Evolutionary conservation across 2,329 filamentous ascomycete species (phyloP).

Genomic region (Fusarium praegraminearum): DNA sequence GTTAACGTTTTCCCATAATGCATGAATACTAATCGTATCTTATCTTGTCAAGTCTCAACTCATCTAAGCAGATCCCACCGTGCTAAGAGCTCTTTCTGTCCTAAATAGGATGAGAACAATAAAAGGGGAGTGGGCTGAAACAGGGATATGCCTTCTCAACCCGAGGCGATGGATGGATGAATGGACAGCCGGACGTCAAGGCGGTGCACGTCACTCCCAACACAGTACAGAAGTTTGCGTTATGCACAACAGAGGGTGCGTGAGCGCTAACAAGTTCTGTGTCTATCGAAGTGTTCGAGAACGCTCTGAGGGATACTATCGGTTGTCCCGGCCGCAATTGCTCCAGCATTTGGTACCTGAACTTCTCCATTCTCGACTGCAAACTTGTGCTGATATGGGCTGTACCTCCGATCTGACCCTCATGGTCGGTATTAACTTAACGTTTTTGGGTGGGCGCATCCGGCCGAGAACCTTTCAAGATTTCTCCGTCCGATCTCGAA

Average conservation of each 20-base stretch:
- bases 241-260: slow-evolving; percentile 34
- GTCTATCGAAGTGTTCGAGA: slow-evolving; percentile 37
- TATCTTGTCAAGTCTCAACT: slow-evolving; percentile 18
- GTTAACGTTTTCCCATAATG: slow-evolving; percentile 30
- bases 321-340: slow-evolving; percentile 24
- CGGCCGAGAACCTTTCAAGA: slow-evolving; percentile 25
- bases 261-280: slow-evolving; percentile 36
- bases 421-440: slow-evolving; percentile 10
- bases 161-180: slow-evolving; percentile 18
- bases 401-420: slow-evolving; percentile 24
- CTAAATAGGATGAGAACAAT: slow-evolving; percentile 28
- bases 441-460: slow-evolving; percentile 18
- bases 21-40: slow-evolving; percentile 14
- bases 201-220: slow-evolving; percentile 17
- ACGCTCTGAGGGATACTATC: slow-evolving; percentile 27
- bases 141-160: slow-evolving; percentile 32
- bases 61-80: background rate
- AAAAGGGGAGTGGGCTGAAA: slow-evolving; percentile 39
- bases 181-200: slow-evolving; percentile 6
- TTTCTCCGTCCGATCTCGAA: slow-evolving; percentile 14
- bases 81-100: slow-evolving; percentile 3
- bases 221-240: slow-evolving; percentile 9
- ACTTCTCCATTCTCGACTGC: slow-evolving; percentile 18
- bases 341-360: slow-evolving; percentile 24
- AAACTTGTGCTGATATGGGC: slow-evolving; percentile 23